Evolutionary conservation across 1,139 yeast genomes (phyloP).

Genomic region (Nematodospora anomalae): DNA sequence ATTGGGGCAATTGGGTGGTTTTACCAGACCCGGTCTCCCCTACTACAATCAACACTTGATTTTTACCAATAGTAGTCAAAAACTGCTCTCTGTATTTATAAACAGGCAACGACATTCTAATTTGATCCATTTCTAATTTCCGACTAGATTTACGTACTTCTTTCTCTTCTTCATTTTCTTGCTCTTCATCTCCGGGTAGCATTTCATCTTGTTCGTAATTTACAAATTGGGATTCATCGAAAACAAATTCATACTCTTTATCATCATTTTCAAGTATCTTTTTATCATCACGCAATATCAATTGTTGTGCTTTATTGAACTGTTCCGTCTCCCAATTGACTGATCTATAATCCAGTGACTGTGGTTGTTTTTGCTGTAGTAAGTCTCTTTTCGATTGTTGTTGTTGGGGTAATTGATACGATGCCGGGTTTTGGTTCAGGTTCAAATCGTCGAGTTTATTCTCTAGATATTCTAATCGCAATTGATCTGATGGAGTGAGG

Average conservation of each 20-base stretch:
- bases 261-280: slow-evolving; percentile 45
- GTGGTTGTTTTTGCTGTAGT: slow-evolving; percentile 29
- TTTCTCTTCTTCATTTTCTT: slow-evolving; percentile 14
- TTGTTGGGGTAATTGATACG: slow-evolving; percentile 36
- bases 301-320: slow-evolving; percentile 45
- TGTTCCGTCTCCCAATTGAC: slow-evolving; percentile 64
- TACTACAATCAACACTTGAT: slow-evolving; percentile 82
- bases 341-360: slow-evolving; percentile 39
- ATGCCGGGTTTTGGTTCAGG: slow-evolving; percentile 28
- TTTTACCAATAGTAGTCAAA: slow-evolving; percentile 57
- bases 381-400: slow-evolving; percentile 47
- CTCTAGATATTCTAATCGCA: slow-evolving; percentile 5
- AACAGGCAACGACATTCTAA: slow-evolving; percentile 75
- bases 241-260: slow-evolving; percentile 72
- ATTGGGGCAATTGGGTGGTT: slow-evolving; percentile 94
- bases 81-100: slow-evolving; percentile 61
- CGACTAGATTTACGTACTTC: neutral
- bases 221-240: slow-evolving; percentile 74
- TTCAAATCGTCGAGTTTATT: slow-evolving; percentile 5
- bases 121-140: slow-evolving; percentile 40
- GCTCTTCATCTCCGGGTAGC: slow-evolving; percentile 23
- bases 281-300: slow-evolving; percentile 36
- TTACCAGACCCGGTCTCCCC: slow-evolving; percentile 99
- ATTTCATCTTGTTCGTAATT: slow-evolving; percentile 55
- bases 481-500: slow-evolving; percentile 9